Base-by-base conservation (phyloP, 2,329 filamentous ascomycete genomes). In the Xylariales sp. region DNA sequence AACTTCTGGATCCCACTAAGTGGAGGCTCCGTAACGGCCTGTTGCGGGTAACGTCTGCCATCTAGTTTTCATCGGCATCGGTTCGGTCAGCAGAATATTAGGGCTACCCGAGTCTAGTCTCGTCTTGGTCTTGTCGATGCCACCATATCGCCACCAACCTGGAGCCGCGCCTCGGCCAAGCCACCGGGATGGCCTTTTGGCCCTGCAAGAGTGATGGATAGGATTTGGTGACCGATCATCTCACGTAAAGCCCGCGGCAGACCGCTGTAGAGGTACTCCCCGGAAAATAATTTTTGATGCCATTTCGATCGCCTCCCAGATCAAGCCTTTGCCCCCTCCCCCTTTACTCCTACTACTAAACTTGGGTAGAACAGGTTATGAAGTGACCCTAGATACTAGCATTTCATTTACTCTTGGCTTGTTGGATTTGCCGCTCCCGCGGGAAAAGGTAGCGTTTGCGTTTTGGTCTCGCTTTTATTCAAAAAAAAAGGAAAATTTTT, bases 21-120 rank as follows among this genome's bases (percentile, higher is more conserved):
- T 49, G 30, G 52, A 32, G 41, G 56, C 50, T 63, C 39, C 39
- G 10, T 39, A 9, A 39, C 23, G 43, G 36, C 34, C 50, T 54
- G 48, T 30, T 28, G 48, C 41, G 36, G 59, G 60, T 64, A 62
- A 64, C 56, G 3, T 62, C 23, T 64, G 18, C 45, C 56, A 46
- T 48, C 54, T 32, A 16, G n/a, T 55, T 41, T 28, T 48, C 43
- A 63, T 69, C 64, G 60, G 64, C 48, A 59, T 56, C 36, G 58
- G 54, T 63, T 58, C 67, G 54, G 63, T 60, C 63, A 69, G 59
- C 53, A 55, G 14, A 34, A 39, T 57, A 32, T 23, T 62, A 53
- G 36, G 16, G 39, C 60, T 67, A 69, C 56, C 64, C 52, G 56
- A 62, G 10, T 48, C 61, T 56, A 69, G 59, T 59, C 53, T 56